A percentile compares a stretch with the other conserved stretches of the same genome.
Evolutionary conservation across 23 red algal genomes (phyloP).

Genomic region (Gracilariopsis chorda): DNA sequence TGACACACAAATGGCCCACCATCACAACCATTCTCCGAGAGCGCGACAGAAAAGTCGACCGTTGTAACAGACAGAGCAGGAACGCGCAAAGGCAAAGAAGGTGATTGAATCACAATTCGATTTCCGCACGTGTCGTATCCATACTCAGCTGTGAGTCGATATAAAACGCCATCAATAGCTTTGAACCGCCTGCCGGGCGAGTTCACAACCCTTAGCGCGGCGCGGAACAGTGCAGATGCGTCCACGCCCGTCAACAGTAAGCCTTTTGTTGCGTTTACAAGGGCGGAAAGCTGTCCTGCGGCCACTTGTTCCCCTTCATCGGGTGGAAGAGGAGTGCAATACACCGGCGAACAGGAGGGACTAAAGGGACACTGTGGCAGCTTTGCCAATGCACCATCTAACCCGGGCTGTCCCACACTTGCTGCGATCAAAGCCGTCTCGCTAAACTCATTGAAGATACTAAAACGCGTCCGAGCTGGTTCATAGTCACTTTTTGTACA

Average conservation of each 20-base stretch:
- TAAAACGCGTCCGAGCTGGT: not conserved
- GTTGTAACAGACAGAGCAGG: not conserved
- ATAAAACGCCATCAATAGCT: not conserved
- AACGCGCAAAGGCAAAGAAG: not conserved
- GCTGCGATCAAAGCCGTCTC: not conserved
- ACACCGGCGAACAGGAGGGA: not conserved
- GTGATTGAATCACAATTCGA: not conserved
- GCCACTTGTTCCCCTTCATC: not conserved
- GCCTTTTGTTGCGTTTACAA: not conserved
- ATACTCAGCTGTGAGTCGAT: not conserved
- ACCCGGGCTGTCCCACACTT: not conserved
- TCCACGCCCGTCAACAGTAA: not conserved
- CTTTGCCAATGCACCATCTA: not conserved
- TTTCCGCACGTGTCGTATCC: not conserved
- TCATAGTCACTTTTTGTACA: not conserved
- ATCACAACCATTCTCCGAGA: not conserved
- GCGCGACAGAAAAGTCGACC: not conserved
- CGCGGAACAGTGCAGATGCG: not conserved
- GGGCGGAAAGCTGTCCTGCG: not conserved
- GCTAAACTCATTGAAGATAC: not conserved
- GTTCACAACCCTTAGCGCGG: not conserved
- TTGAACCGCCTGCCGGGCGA: not conserved
- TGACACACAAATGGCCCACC: not conserved
- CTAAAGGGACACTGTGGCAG: not conserved
- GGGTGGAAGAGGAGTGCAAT: not conserved